These are phyloP conservation scores for Endocalyx cinctus DNA, from an alignment of 2,329 filamentous ascomycete genomes.

Conservation along the genomic window DNA sequence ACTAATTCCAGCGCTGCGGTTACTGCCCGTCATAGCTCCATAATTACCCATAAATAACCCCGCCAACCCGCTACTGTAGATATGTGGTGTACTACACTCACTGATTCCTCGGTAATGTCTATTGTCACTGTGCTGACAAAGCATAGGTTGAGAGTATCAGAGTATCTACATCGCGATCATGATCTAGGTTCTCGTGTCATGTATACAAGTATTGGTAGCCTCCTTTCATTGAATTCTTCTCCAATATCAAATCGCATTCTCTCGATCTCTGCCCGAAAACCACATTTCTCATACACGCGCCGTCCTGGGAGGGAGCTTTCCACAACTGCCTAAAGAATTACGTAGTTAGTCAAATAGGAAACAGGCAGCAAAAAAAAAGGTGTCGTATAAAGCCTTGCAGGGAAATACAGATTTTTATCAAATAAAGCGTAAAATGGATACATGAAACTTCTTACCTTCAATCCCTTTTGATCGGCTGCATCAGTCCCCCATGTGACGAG, in stretches of 20 bases:
- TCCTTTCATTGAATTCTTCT: slow-evolving; percentile 12
- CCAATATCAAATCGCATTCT: slow-evolving; percentile 16
- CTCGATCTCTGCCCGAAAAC: slow-evolving; percentile 15
- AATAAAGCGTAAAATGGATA: not conserved
- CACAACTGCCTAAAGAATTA: slow-evolving; percentile 11
- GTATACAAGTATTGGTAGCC: slow-evolving; percentile 14
- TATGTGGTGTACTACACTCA: too few relatives aligned
- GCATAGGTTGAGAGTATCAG: too few relatives aligned
- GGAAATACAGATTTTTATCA: not conserved
- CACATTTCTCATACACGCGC: slow-evolving; percentile 17
- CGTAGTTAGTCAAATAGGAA: slow-evolving; percentile 1
- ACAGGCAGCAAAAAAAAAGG: not conserved
- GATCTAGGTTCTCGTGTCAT: slow-evolving; percentile 14
- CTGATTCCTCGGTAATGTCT: too few relatives aligned
- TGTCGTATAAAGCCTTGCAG: not conserved
- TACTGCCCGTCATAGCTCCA: too few relatives aligned
- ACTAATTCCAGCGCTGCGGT: too few relatives aligned
- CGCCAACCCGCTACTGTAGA: too few relatives aligned
- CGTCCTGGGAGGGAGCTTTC: slow-evolving; percentile 16
- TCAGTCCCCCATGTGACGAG: slow-evolving; percentile 19
- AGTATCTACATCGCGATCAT: not conserved
- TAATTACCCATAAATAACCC: too few relatives aligned
- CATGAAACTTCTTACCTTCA: too few relatives aligned
- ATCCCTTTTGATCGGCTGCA: slow-evolving; percentile 11
- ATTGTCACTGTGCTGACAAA: too few relatives aligned